Percentiles rank a stretch among this genome's conserved stretches.
These are phyloP conservation scores for Rhododendron kiyosumense DNA, from an alignment of 148 eudicot species.

Conservation along the genomic window DNA sequence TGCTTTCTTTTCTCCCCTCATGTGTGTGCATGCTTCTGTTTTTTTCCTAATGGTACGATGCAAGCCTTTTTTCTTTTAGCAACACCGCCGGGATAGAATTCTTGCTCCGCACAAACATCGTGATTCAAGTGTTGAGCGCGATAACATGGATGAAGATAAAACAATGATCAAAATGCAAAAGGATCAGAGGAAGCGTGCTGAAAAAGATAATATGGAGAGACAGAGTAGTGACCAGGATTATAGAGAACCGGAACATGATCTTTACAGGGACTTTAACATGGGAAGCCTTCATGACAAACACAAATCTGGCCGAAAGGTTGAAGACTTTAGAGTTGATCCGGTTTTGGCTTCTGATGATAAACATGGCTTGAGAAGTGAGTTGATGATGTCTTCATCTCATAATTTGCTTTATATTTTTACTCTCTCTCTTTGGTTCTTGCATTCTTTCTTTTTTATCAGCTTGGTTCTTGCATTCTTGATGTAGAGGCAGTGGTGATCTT, in stretches of 20 bases:
- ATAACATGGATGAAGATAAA: slow-evolving; percentile 70
- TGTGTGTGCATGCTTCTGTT: background rate
- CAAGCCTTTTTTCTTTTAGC: slow-evolving; percentile 23
- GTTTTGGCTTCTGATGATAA: slow-evolving; percentile 53
- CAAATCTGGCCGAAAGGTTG: slow-evolving; percentile 59
- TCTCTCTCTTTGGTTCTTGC: background rate
- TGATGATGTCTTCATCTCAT: background rate
- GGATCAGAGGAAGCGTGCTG: slow-evolving; percentile 69
- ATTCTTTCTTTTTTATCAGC: too few relatives aligned
- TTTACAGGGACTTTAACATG: slow-evolving; percentile 39
- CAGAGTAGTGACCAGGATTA: slow-evolving; percentile 58
- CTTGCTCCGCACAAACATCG: slow-evolving; percentile 48
- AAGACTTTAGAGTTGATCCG: slow-evolving; percentile 41
- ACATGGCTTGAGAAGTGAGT: slow-evolving; percentile 76
- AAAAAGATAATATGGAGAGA: slow-evolving; percentile 68
- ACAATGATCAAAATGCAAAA: slow-evolving; percentile 51
- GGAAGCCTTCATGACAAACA: slow-evolving; percentile 57
- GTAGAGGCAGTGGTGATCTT: background rate
- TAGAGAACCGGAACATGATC: slow-evolving; percentile 57
- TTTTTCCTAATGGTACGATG: background rate
- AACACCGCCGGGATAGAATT: slow-evolving; percentile 61
- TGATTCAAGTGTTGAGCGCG: slow-evolving; percentile 55
- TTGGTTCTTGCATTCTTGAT: background rate
- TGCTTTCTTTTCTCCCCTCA: background rate
- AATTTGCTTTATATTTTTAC: background rate